These are phyloP conservation scores for Zarea fungicola DNA, from an alignment of 2,329 filamentous ascomycete species.

Conservation along the genomic window DNA sequence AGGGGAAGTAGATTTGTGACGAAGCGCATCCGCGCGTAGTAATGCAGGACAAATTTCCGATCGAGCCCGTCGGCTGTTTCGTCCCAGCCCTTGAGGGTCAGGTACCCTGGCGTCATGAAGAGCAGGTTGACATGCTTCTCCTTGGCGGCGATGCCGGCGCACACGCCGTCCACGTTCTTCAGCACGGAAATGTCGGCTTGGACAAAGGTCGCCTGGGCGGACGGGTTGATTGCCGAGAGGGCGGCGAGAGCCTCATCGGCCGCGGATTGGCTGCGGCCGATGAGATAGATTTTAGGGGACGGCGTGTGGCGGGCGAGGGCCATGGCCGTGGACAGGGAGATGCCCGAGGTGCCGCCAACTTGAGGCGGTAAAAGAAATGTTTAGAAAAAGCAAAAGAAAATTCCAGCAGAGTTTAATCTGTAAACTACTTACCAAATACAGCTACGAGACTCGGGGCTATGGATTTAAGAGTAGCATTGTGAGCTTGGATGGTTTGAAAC, in stretches of 20 bases:
- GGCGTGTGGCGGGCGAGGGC: slow-evolving; percentile 34
- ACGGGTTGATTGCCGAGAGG: background rate
- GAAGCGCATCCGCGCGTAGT: slow-evolving; percentile 53
- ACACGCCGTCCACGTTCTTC: slow-evolving; percentile 41
- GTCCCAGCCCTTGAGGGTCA: slow-evolving; percentile 18
- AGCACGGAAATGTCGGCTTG: slow-evolving; percentile 42
- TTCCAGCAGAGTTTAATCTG: too few species aligned
- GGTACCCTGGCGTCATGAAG: slow-evolving; percentile 33
- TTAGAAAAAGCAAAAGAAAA: too few species aligned
- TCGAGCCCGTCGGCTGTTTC: slow-evolving; percentile 53
- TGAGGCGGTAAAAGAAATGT: too few species aligned
- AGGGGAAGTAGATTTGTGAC: slow-evolving; percentile 50
- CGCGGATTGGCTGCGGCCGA: slow-evolving; percentile 32
- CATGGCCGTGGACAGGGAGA: slow-evolving; percentile 41
- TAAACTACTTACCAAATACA: background rate
- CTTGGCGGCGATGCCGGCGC: slow-evolving; percentile 34
- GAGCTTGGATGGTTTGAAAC: background rate
- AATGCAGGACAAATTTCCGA: slow-evolving; percentile 43
- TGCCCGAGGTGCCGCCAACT: slow-evolving; percentile 46
- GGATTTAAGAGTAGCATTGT: background rate
- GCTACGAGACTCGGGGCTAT: background rate
- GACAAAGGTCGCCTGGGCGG: slow-evolving; percentile 33
- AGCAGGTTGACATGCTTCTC: slow-evolving; percentile 39
- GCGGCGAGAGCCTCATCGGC: slow-evolving; percentile 20
- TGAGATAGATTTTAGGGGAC: slow-evolving; percentile 41